These are phyloP conservation scores for Agrocybe pediades DNA, from an alignment of 768 basidiomycete species.

Conservation along the genomic window DNA sequence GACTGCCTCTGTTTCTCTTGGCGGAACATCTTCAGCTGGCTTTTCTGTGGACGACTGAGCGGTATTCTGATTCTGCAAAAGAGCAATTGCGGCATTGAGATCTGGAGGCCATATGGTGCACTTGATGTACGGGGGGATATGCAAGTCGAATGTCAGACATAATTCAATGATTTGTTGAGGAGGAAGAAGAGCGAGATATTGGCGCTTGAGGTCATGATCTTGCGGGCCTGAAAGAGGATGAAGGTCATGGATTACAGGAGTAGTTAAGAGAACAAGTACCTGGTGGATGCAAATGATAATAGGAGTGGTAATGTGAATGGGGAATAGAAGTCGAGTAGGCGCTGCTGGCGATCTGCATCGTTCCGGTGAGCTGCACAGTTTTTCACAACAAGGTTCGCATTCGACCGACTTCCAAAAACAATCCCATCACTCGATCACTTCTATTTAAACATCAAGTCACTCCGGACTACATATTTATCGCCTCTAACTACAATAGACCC, in stretches of 20 bases:
- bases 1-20: conserved; percentile 20
- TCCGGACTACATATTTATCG: conserved; percentile 72
- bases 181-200: conserved; percentile 69
- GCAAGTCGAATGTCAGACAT: conserved; percentile 69
- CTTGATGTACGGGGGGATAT: conserved; percentile 67
- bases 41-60: conserved; percentile 19
- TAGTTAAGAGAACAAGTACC: conserved; percentile 15
- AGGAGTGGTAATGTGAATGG: conserved; percentile 26
- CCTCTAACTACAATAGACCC: conserved; percentile 62
- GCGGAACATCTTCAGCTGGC: conserved; percentile 18
- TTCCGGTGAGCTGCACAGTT: conserved; percentile 73
- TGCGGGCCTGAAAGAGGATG: conserved; percentile 29
- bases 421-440: conserved; percentile 3
- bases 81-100: conserved; percentile 62
- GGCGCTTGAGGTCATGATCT: conserved; percentile 68
- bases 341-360: conserved; percentile 56
- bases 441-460: conserved; percentile 65
- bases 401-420: conserved; percentile 8
- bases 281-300: conserved; percentile 20
- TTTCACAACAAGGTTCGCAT: conserved; percentile 63
- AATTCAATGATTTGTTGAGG: conserved; percentile 78
- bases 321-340: conserved; percentile 37
- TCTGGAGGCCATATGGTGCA: conserved; percentile 74
- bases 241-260: conserved; percentile 12
- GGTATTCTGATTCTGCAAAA: conserved; percentile 46